phyloP scores from a whole-genome alignment of 768 basidiomycete species.

The Lactarius deliciosus region DNA sequence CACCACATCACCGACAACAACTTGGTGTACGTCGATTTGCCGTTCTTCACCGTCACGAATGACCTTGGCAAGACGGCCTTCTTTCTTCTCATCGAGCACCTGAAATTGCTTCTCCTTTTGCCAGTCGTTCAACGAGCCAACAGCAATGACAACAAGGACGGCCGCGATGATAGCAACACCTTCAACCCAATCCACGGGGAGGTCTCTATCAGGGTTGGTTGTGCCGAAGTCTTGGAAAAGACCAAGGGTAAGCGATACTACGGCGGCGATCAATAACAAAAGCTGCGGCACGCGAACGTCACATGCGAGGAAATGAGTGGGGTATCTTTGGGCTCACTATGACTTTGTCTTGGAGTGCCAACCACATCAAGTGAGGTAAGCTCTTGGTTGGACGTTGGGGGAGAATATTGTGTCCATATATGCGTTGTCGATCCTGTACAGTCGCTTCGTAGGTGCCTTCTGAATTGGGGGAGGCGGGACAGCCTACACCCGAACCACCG shows the following conservation, averaged over 20 bases:
- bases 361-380: constrained; percentile 56
- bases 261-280: constrained; percentile 76
- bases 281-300: constrained; percentile 57
- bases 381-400: constrained; percentile 49
- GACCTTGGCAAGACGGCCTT: constrained; percentile 87
- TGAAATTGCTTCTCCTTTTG: constrained; percentile 98
- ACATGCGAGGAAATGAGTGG: constrained; percentile 23
- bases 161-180: constrained; percentile 81
- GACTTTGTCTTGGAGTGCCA: constrained; percentile 63
- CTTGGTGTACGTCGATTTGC: constrained; percentile 53
- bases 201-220: constrained; percentile 53
- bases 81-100: constrained; percentile 91
- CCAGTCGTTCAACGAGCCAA: constrained; percentile 96
- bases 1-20: constrained; percentile 95
- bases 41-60: constrained; percentile 34
- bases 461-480: background rate
- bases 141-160: constrained; percentile 74
- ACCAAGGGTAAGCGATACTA: constrained; percentile 91
- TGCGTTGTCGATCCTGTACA: constrained; percentile 44
- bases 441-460: constrained; percentile 29
- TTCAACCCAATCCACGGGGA: constrained; percentile 92
- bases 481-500: background rate
- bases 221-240: constrained; percentile 91
- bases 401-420: constrained; percentile 56
- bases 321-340: constrained; percentile 44